Base-by-base conservation (phyloP, 192 early-diverging fungal genomes). In the Coemansia sp. region DNA sequence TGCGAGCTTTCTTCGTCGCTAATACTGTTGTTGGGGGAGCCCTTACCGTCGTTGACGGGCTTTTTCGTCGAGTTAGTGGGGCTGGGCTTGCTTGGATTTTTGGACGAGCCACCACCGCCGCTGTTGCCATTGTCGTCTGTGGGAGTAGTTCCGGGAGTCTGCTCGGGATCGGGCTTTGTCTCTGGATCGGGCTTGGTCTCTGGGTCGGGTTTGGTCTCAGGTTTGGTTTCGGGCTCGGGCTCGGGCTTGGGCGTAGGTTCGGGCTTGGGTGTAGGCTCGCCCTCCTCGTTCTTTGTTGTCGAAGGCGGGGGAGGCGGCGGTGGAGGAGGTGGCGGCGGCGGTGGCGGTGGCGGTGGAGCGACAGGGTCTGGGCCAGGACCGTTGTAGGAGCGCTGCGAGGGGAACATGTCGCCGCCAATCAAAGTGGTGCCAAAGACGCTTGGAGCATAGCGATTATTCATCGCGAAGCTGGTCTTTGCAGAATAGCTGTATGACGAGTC, bases 371-470 rank as follows among this genome's bases (percentile, higher is more conserved):
- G 50, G 27, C 50, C 50, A 6, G 69, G 36, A 8, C 69, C 69
- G 4, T 44, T 65, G 53, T 72, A 72, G 3, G 57, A 26, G 58
- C 60, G 52, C 32, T 69, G 68, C 26, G 43, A 19, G 0, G 68
- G 65, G 53, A 71, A 77, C 56, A 67, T 33, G 37, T 77, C 65
- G 40, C 75, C 75, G 14, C 65, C 56, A 1, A 77, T 61, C 18
- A 62, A 27, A 17, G 27, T 62, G 4, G 62, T 58, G 14, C 75
- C 75, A 22, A 56, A 71, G 24, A 68, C 68, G 21, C 38, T 56
- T 1, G 64, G 46, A 6, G 65, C 69, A 1, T 19, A 29, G 1
- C 19, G 37, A 21, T 52, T 62, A n/a, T 29, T 37, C 65, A 77
- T 70, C 41, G 29, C 26, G 37, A 72, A 77, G 0, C 60, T 54